Conservation (phyloP, 495 filamentous ascomycete species). For the Neurospora sp. region DNA sequence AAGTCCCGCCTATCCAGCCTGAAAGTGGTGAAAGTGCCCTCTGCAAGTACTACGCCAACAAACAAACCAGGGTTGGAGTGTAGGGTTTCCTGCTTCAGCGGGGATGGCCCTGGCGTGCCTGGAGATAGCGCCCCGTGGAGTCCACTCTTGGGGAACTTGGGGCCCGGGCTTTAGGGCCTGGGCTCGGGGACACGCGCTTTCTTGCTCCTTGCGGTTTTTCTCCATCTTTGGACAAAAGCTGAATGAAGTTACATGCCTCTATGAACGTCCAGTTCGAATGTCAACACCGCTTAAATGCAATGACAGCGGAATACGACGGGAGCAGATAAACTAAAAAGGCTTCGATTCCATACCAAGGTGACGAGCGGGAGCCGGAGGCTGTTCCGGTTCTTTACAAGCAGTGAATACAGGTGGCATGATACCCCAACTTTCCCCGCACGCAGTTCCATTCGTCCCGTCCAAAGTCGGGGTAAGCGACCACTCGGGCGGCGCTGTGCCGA, state of each 20-base stretch:
- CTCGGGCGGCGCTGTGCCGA: neutral
- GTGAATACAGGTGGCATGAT: neutral
- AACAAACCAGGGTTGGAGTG: no score
- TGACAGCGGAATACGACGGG: neutral
- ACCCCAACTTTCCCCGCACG: neutral
- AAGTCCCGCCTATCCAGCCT: no score
- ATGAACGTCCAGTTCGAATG: neutral
- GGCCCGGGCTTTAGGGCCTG: neutral
- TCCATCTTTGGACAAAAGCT: no score
- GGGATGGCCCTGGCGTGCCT: neutral
- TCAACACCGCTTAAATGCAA: neutral
- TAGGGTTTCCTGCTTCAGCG: neutral
- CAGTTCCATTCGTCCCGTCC: neutral
- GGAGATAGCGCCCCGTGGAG: neutral
- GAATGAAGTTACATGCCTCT: no score
- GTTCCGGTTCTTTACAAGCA: neutral
- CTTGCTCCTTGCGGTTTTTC: neutral
- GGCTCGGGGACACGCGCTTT: neutral
- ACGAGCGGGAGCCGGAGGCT: no score
- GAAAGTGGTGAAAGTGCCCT: no score
- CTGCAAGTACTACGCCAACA: no score
- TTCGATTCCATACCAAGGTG: neutral
- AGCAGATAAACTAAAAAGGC: neutral
- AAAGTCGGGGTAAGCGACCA: neutral
- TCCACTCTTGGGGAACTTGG: neutral